Evolutionary conservation across 805 yeast species (phyloP), one percentile per base, ranked within the genome.

Genomic region (Myxozyma geophila): DNA sequence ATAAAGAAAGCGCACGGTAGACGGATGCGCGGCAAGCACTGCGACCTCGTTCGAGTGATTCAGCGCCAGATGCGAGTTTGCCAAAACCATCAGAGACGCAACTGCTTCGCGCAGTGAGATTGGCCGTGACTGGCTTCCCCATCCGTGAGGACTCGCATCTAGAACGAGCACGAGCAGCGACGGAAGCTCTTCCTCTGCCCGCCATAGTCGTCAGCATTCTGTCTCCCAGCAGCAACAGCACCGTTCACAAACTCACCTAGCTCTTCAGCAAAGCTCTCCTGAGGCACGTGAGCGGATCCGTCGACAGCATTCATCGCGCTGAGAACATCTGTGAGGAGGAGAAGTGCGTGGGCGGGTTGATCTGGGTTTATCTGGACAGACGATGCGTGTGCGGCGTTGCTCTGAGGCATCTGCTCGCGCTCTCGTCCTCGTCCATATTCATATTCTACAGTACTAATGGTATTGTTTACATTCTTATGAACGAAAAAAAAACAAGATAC

Each of bases 41-140:
- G 95, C 88, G 9, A 93, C 96, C 71, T 84, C 84, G 74, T 95
- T 95, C 43, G 92, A 85, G 69, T 89, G 89, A 75, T 90, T 90
- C 56, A 90, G 80, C 0, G 98, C 87, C 53, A 95, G 74, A 74
- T 95, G 99, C 1, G 96, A 92, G 74, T 95, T 95, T 57, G 92
- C 74, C 71, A 88, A 86, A 28, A 95, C 91, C 39, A 91, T 75
- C 8, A 92, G 72, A 1, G 92, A 79, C 66, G 88, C 82, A 7
- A 88, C 75, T 7, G 88, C 85, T 49, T 86, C 85, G 65, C 83
- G 80, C n/a, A 82, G 72, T 52, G 76, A 61, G 63, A 72, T 70
- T 58, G 72, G 60, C 12, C 51, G 41, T 5, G 62, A 35, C 41
- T 71, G 68, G 58, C 73, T 70, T 63, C 79, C 79, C 93, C 93